phyloP scores from a whole-genome alignment of 2,329 filamentous ascomycete genomes.

The Sporothrix pallida region DNA sequence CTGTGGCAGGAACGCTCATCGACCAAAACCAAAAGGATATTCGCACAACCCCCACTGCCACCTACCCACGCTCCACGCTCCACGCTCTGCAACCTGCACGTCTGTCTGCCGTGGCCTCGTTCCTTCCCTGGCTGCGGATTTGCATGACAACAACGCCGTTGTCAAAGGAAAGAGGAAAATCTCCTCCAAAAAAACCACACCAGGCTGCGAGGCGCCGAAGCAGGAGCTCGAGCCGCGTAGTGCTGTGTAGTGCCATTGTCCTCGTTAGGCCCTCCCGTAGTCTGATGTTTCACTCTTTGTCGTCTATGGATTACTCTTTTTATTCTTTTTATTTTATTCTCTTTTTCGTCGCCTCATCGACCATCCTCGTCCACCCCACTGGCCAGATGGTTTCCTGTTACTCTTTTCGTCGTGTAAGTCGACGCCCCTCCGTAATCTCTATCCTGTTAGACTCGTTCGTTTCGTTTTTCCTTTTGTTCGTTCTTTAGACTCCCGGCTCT shows the following conservation, averaged over 20 bases:
- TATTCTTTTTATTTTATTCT: not conserved
- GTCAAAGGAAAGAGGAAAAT: slow-evolving; percentile 24
- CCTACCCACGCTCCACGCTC: slow-evolving; percentile 3
- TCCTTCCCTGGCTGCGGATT: not conserved
- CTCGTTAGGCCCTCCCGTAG: too few species aligned
- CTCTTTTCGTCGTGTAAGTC: slow-evolving; percentile 34
- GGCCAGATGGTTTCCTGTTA: slow-evolving; percentile 28
- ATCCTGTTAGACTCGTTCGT: slow-evolving; percentile 6
- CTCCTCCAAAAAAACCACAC: not conserved
- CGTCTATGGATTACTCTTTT: not conserved
- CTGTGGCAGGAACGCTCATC: not conserved
- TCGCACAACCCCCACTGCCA: slow-evolving; percentile 12
- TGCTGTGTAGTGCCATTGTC: too few species aligned
- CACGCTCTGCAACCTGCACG: not conserved
- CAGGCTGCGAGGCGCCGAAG: slow-evolving; percentile 33
- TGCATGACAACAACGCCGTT: slow-evolving; percentile 33
- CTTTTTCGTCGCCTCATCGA: not conserved
- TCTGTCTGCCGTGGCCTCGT: slow-evolving; percentile 12
- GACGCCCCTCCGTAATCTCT: slow-evolving; percentile 13
- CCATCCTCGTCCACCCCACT: not conserved
- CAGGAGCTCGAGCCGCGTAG: slow-evolving; percentile 31
- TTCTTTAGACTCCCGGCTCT: not conserved
- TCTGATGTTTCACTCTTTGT: not conserved
- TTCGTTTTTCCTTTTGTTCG: too few species aligned
- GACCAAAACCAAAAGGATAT: not conserved